phyloP scores from a whole-genome alignment of 371 early-diverging fungal species.

The Syncephalis fuscata region DNA sequence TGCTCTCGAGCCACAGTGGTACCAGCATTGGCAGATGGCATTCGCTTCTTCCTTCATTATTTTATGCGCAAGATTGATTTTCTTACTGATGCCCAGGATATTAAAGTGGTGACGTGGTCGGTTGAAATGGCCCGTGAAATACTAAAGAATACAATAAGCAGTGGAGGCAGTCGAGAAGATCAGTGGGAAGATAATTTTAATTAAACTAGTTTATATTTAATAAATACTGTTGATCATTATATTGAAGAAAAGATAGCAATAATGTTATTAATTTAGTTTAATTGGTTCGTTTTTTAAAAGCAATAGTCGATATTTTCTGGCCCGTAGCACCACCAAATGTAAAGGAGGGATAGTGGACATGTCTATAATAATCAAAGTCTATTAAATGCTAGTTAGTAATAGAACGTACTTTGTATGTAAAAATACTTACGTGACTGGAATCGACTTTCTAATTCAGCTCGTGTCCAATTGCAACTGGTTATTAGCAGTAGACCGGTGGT shows the following conservation, averaged over 20 bases:
- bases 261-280: no score
- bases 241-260: no score
- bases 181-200: no score
- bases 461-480: conserved; percentile 89
- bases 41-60: conserved; percentile 51
- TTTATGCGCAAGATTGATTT: conserved; percentile 26
- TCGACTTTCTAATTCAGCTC: conserved; percentile 50
- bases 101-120: conserved; percentile 30
- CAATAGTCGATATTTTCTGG: conserved; percentile 69
- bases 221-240: no score
- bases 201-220: no score
- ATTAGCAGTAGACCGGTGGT: conserved; percentile 53
- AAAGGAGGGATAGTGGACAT: conserved; percentile 66
- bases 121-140: no score
- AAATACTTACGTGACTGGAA: conserved; percentile 37
- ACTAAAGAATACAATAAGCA: no score
- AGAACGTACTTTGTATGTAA: neutral
- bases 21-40: conserved; percentile 50
- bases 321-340: conserved; percentile 77
- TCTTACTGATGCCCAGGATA: conserved; percentile 22
- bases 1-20: conserved; percentile 35
- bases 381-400: conserved; percentile 3
- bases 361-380: conserved; percentile 44
- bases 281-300: conserved; percentile 30
- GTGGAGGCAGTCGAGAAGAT: no score